These are phyloP conservation scores for Fusarium pseudonygamai DNA, from an alignment of 2,329 filamentous ascomycete species.

Conservation along the genomic window DNA sequence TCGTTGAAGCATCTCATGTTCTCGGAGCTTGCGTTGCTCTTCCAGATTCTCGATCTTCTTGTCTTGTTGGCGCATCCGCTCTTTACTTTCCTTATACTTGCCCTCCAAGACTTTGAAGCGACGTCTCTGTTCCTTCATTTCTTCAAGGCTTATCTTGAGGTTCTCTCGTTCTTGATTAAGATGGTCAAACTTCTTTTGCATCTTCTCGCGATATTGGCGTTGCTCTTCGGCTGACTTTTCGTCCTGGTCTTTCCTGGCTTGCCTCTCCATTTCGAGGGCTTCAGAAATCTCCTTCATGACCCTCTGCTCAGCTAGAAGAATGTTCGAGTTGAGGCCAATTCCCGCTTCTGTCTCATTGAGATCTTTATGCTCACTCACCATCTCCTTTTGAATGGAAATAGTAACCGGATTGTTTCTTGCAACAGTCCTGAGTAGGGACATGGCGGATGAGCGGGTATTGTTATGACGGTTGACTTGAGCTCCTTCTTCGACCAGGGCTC, in stretches of 20 bases:
- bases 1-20: neutral
- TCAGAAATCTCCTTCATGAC: neutral
- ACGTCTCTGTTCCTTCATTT: neutral
- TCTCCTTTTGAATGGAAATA: neutral
- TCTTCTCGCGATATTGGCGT: neutral
- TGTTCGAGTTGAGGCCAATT: neutral
- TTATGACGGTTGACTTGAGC: neutral
- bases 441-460: neutral
- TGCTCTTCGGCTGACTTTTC: neutral
- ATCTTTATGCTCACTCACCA: neutral
- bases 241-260: neutral
- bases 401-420: neutral
- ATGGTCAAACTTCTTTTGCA: neutral
- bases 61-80: neutral
- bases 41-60: neutral
- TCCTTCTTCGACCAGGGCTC: neutral
- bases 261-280: neutral
- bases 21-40: neutral
- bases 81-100: neutral
- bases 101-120: neutral
- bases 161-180: neutral
- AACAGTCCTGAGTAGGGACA: neutral
- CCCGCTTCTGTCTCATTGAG: neutral
- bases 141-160: neutral
- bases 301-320: neutral